Percentiles rank a stretch among this genome's conserved stretches.
Evolutionary conservation across 306 rosid genomes (phyloP).

Genomic region (Luffa aegyptiaca): DNA sequence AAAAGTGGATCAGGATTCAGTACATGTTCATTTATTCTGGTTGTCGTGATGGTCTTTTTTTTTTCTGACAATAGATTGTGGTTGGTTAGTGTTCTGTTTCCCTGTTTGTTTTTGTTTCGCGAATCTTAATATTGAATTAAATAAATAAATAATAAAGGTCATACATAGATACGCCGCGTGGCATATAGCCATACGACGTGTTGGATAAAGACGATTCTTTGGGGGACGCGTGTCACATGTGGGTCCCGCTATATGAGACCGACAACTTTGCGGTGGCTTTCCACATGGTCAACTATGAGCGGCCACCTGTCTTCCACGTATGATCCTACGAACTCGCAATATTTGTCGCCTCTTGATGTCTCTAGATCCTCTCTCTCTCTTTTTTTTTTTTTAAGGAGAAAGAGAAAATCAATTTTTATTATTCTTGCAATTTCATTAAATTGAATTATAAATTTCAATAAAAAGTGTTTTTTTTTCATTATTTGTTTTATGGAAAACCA

Average conservation of each 20-base stretch:
- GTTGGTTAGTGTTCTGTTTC: background rate
- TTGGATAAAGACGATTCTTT: background rate
- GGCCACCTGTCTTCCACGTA: background rate
- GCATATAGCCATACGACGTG: background rate
- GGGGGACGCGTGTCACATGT: background rate
- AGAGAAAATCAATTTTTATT: no score
- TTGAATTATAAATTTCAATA: no score
- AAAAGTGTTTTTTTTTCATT: no score
- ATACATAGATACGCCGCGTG: background rate
- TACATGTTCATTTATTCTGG: background rate
- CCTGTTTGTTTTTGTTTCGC: background rate
- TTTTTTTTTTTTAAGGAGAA: no score
- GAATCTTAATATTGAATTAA: background rate
- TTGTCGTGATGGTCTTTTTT: no score
- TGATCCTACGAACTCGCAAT: background rate
- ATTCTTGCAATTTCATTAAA: no score
- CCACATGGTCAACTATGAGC: background rate
- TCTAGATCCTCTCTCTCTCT: background rate
- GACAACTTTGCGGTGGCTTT: background rate
- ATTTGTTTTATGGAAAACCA: no score
- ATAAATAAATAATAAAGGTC: background rate
- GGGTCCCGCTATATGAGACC: background rate
- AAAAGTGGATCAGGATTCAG: background rate
- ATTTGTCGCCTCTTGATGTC: background rate
- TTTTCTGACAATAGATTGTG: background rate